A percentile compares a stretch with the other conserved stretches of the same genome.
These are phyloP conservation scores for Basipetospora chlamydospora DNA, from an alignment of 2,329 filamentous ascomycete species.

Conservation along the genomic window DNA sequence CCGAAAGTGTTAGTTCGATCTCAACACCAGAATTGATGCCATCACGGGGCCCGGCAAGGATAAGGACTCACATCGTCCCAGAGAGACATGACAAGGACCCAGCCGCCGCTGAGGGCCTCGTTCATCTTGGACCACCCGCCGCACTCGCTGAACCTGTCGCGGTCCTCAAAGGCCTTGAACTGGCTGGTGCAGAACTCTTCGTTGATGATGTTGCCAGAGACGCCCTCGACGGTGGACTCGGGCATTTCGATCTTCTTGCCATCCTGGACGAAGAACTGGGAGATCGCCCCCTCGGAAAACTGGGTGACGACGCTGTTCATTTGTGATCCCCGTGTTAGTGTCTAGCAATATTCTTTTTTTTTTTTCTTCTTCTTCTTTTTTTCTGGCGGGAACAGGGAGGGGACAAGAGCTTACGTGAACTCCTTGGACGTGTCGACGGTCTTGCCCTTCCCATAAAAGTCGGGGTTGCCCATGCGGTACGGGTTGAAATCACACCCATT, in stretches of 20 bases:
- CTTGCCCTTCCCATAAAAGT: slow-evolving; percentile 44
- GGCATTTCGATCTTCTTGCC: slow-evolving; percentile 43
- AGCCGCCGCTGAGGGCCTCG: slow-evolving; percentile 22
- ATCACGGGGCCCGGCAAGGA: too few relatives aligned
- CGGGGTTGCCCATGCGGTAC: slow-evolving; percentile 48
- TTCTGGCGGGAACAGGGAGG: too few relatives aligned
- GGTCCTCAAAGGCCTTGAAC: slow-evolving; percentile 41
- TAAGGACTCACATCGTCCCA: slow-evolving; percentile 41
- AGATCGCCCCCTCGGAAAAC: slow-evolving; percentile 41
- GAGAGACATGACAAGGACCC: slow-evolving; percentile 34
- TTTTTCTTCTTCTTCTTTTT: background rate
- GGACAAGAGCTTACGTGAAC: slow-evolving; percentile 25
- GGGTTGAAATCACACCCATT: slow-evolving; percentile 59
- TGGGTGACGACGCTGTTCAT: slow-evolving; percentile 41
- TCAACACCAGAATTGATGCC: too few relatives aligned
- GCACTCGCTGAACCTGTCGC: slow-evolving; percentile 34
- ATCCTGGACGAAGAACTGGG: slow-evolving; percentile 51
- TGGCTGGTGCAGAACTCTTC: slow-evolving; percentile 41
- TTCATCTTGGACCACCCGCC: slow-evolving; percentile 47
- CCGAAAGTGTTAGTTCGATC: background rate
- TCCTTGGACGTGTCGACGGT: slow-evolving; percentile 44
- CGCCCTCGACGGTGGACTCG: slow-evolving; percentile 22
- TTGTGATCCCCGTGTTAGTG: background rate
- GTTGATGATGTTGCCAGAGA: slow-evolving; percentile 35
- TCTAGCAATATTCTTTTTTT: too few relatives aligned